Evolutionary conservation across 2,329 filamentous ascomycete genomes (phyloP), one percentile per base, ranked within the genome.

Genomic region (Daldinia eschscholtzii): DNA sequence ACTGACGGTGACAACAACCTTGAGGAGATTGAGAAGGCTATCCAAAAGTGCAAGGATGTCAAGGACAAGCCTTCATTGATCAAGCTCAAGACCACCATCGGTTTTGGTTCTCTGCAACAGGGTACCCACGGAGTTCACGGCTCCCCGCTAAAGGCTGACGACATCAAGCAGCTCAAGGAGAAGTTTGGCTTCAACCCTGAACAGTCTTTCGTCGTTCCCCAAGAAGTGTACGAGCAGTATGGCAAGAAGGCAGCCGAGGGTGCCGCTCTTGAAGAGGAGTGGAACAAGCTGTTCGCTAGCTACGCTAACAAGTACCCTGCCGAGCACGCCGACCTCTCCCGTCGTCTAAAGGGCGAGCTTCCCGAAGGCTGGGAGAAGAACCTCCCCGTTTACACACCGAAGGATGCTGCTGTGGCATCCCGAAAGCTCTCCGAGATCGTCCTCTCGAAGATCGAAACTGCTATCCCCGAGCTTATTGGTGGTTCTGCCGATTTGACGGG

Each of bases 51-150:
- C 81, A 90, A 95, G 86, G 86, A 90, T 74, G 92, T 97, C 83
- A 98, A 90, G 83, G 89, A 98, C 88, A 99, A 98, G 92, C 96
- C 96, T 72, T 92, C 94, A 70, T 86, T 99, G 79, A 98, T 99
- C 87, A 94, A 97, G 87, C 90, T 99, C 77, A 94, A 91, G 81
- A 99, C 96, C 80, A 98, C 93, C 82, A 99, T 99, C 80, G 96
- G 96, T 78, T 99, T 91, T 84, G 96, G 96, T 77, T 98, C 96
- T 76, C 89, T 92, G 83, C 89, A 96, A 78, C 89, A 97, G 87
- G 96, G 96, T 79, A 98, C 96, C 75, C 92, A 93, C 81, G 93
- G 93, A 82, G 96, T 99, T 71, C 96, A 99, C 89, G 96, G 96
- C 76, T 94, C 95, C 81, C 92, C 96, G 70, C 89, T 99, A 75